Conservation (phyloP, 257 asterid genomes). For the Cinchona pubescens region DNA sequence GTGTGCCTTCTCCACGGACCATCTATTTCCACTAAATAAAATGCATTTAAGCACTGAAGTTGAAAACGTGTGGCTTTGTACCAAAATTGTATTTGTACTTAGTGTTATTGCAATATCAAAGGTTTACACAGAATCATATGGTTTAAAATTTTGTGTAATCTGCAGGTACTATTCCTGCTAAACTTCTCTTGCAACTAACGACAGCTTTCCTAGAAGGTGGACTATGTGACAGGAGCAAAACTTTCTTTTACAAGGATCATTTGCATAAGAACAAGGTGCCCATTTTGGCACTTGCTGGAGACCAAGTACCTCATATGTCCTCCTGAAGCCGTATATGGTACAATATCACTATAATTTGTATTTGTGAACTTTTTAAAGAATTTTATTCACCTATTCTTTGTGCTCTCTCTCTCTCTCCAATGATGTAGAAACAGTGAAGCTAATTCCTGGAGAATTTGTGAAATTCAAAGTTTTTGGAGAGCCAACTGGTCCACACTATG, state of each 20-base stretch:
- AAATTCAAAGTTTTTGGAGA: slow-evolving; percentile 24
- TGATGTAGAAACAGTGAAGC: slow-evolving; percentile 24
- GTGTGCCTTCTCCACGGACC: no score
- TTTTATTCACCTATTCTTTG: neutral
- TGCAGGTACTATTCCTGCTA: slow-evolving; percentile 21
- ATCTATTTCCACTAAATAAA: no score
- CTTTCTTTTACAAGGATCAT: slow-evolving; percentile 20
- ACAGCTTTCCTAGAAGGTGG: slow-evolving; percentile 24
- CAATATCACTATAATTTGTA: neutral
- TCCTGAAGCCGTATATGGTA: slow-evolving; percentile 26
- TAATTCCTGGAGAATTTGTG: slow-evolving; percentile 18
- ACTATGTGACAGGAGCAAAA: slow-evolving; percentile 17
- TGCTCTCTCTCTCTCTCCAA: neutral
- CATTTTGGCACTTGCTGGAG: slow-evolving; percentile 24
- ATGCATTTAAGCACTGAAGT: no score
- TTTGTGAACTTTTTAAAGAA: neutral
- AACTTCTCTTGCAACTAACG: slow-evolving; percentile 19
- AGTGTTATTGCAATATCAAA: neutral
- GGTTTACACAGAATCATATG: no score
- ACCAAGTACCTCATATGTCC: slow-evolving; percentile 24
- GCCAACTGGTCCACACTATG: slow-evolving; percentile 27
- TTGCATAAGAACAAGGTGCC: slow-evolving; percentile 22
- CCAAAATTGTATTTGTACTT: neutral
- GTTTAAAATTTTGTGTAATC: neutral
- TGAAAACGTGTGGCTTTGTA: neutral